A percentile compares a stretch with the other conserved stretches of the same genome.
These are phyloP conservation scores for Paecilomyces fulvus DNA, from an alignment of 2,329 filamentous ascomycete genomes.

Conservation along the genomic window DNA sequence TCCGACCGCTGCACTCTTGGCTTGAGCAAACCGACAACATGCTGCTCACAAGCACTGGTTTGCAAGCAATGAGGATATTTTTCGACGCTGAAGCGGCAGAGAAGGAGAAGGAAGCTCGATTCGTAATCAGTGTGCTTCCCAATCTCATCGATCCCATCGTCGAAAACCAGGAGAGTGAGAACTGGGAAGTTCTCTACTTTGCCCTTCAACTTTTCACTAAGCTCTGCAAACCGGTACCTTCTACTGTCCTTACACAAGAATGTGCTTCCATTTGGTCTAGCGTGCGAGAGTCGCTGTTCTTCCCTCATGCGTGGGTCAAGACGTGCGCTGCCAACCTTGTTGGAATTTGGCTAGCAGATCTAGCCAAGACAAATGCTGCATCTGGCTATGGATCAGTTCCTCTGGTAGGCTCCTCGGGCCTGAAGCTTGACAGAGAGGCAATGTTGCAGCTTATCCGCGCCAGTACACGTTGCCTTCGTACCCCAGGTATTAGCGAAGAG, in stretches of 20 bases:
- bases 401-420: constrained; percentile 61
- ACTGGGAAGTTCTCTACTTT: constrained; percentile 65
- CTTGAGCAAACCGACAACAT: constrained; percentile 64
- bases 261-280: constrained; percentile 62
- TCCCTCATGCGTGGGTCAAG: constrained; percentile 66
- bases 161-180: constrained; percentile 43
- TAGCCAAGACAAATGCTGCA: constrained; percentile 56
- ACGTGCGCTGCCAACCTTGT: constrained; percentile 66
- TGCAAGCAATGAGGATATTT: constrained; percentile 77
- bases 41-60: constrained; percentile 60
- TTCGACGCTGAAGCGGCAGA: constrained; percentile 61
- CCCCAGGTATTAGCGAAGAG: constrained; percentile 58
- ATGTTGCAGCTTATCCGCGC: constrained; percentile 52
- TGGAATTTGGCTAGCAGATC: constrained; percentile 69
- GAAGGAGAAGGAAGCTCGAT: constrained; percentile 59
- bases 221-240: constrained; percentile 58
- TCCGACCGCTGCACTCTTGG: constrained; percentile 66
- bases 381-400: constrained; percentile 48
- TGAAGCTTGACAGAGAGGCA: constrained; percentile 56
- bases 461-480: constrained; percentile 53
- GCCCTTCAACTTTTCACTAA: constrained; percentile 61
- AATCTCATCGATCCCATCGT: constrained; percentile 46
- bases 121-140: constrained; percentile 48
- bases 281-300: constrained; percentile 61
- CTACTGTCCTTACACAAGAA: constrained; percentile 52